Base-by-base conservation (phyloP, 345 rosid species). In the Pseudoturritis turrita region DNA sequence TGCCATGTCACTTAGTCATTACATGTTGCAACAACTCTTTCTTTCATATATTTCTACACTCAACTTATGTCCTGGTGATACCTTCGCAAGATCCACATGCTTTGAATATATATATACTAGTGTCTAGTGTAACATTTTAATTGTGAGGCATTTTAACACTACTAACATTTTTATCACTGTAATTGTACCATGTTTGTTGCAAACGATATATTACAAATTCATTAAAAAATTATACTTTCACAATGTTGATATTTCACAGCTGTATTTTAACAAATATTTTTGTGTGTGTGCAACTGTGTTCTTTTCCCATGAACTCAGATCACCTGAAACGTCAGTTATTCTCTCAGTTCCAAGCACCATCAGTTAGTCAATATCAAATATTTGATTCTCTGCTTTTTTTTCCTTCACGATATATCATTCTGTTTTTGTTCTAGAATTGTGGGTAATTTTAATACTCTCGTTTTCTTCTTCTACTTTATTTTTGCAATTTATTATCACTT, bases 331-430 rank as follows among this genome's bases (percentile, higher is more conserved):
- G 7, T 29, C 35, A 33, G 33, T 29, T 23, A 13, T 47, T 44
- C 71, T 49, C 77, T 47, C 17, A 33, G 49, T 63, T 72, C 55
- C 22, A 64, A 35, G 71, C 43, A 63, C 57, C 29, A 62, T 15
- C 70, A 54, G 65, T 56, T 73, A 46, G 71, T 73, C 71, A 73
- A 56, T 46, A 65, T 73, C 72, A 64, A 26, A 73, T 54, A 72
- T 63, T 45, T 63, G 77, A 44, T 72, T 72, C 57, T 29, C 26
- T 62, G 31, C n/a, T n/a, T 43, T 43, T 63, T 21, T 11, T 33
- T 33, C 37, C 9, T 33, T 41, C 46, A 52, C 41, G 37, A 52
- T 62, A 26, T 66, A 12, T 43, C 43, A 40, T 18, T 43, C 21
- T n/a, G 52, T 37, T 18, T 62, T 72, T 62, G 63, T 53, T 72